Base-by-base conservation (phyloP, 108 stramenopile species). In the Cylindrotheca closterium region DNA sequence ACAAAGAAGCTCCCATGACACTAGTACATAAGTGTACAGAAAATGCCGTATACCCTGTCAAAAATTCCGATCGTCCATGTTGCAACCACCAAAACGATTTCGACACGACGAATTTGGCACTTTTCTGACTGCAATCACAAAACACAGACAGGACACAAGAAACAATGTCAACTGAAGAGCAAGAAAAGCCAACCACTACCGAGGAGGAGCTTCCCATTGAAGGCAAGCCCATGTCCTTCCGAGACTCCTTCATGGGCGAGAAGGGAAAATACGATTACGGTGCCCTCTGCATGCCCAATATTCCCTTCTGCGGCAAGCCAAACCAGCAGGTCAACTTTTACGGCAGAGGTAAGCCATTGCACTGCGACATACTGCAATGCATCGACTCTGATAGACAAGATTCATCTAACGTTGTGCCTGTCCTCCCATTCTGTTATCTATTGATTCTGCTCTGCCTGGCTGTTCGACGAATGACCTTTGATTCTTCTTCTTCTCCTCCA, bases 231-330 rank as follows among this genome's bases (percentile, higher is more conserved):
- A n/a, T n/a, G n/a, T n/a, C n/a, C n/a, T n/a, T n/a, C n/a, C n/a
- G n/a, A n/a, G n/a, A n/a, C n/a, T n/a, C n/a, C 31, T 59, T 78
- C 65, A 47, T 85, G 32, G 85, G 85, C 24, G 73, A 78, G 4
- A 70, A 68, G 42, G 79, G 79, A n/a, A 68, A 79, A 25, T 86
- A 86, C 65, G 67, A 79, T 31, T 86, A 86, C 53, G 25, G 54
- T 1, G 47, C 70, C 24, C 74, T 86, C 58, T 86, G 85, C 70
- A 65, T 79, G 57, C 82, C 80, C 24, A 78, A 69, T 27, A 28
- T 68, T 46, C 85, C 85, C 18, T 84, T 42, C 37, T 59, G 59
- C 51, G 59, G 24, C 3, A 72, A 75, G 25, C 34, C 55, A 25
- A 59, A 59, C 3, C 62, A 29, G 29, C 42, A 55, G 42, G 19